A percentile compares a stretch with the other conserved stretches of the same genome.
phyloP scores from a whole-genome alignment of 1,139 yeast species.

The Kodamaea plutei region DNA sequence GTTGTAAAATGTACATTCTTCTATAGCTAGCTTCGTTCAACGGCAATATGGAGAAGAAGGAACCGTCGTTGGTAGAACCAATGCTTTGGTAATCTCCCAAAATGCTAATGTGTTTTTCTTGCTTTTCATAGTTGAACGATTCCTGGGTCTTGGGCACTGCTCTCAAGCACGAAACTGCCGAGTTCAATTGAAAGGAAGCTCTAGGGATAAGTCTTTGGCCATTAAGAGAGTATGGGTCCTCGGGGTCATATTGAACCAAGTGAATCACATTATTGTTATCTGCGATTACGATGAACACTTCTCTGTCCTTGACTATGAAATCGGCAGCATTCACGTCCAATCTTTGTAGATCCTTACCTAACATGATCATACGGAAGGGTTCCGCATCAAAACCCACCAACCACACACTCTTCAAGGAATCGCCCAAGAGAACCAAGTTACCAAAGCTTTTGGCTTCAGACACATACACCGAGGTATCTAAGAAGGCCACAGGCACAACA shows the following conservation, averaged over 20 bases:
- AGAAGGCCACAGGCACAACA: slow-evolving; percentile 89
- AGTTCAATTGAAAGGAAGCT: slow-evolving; percentile 68
- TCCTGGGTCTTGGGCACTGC: slow-evolving; percentile 46
- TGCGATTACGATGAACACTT: slow-evolving; percentile 61
- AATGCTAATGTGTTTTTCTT: slow-evolving; percentile 14
- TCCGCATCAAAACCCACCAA: slow-evolving; percentile 92
- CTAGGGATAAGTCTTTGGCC: slow-evolving; percentile 74
- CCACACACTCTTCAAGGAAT: slow-evolving; percentile 74
- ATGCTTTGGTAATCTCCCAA: slow-evolving; percentile 48
- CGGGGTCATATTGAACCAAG: slow-evolving; percentile 85
- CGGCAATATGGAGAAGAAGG: slow-evolving; percentile 71
- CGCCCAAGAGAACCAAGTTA: slow-evolving; percentile 75
- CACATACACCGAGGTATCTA: slow-evolving; percentile 77
- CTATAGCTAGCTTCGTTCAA: slow-evolving; percentile 72
- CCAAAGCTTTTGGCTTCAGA: slow-evolving; percentile 81
- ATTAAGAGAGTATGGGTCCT: slow-evolving; percentile 74
- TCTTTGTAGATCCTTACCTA: slow-evolving; percentile 70
- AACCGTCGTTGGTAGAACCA: slow-evolving; percentile 78
- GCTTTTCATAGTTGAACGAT: slow-evolving; percentile 14
- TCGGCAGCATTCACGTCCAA: slow-evolving; percentile 67
- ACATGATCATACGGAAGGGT: slow-evolving; percentile 78
- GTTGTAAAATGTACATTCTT: slow-evolving; percentile 79
- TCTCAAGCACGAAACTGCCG: slow-evolving; percentile 55
- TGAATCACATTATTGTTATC: slow-evolving; percentile 72
- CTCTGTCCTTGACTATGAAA: slow-evolving; percentile 67